Evolutionary conservation across 768 basidiomycete genomes (phyloP).

Genomic region (Mycena haematopus): DNA sequence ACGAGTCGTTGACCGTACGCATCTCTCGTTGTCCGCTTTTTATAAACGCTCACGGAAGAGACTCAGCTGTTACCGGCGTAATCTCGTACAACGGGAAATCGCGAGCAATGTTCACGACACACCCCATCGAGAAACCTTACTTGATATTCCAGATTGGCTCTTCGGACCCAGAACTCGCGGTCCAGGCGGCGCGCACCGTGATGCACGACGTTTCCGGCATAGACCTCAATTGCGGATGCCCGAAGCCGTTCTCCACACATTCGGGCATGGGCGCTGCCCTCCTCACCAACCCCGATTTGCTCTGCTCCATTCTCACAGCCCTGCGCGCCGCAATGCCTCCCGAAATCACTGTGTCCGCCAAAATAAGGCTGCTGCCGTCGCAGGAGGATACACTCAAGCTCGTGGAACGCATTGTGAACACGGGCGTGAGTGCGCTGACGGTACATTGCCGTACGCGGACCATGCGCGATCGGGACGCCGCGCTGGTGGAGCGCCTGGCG

Average conservation of each 20-base stretch:
- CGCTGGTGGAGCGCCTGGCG: slow-evolving; percentile 75
- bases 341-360: slow-evolving; percentile 89
- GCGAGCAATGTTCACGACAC: slow-evolving; percentile 88
- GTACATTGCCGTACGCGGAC: slow-evolving; percentile 94
- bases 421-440: slow-evolving; percentile 88
- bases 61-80: slow-evolving; percentile 80
- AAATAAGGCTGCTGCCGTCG: slow-evolving; percentile 86
- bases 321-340: slow-evolving; percentile 75
- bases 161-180: slow-evolving; percentile 86
- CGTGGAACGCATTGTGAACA: slow-evolving; percentile 86
- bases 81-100: slow-evolving; percentile 86
- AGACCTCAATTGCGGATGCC: slow-evolving; percentile 98
- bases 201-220: slow-evolving; percentile 90
- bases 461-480: slow-evolving; percentile 85
- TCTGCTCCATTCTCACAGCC: slow-evolving; percentile 87
- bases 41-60: neutral
- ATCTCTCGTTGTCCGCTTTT: neutral
- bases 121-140: slow-evolving; percentile 93
- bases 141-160: slow-evolving; percentile 97
- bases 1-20: slow-evolving; percentile 86
- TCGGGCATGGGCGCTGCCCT: slow-evolving; percentile 97
- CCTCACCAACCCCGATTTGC: slow-evolving; percentile 87
- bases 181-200: slow-evolving; percentile 88
- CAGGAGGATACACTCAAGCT: slow-evolving; percentile 90
- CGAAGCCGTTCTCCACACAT: slow-evolving; percentile 93